phyloP scores from a whole-genome alignment of 805 yeast genomes.

The Schwanniomyces sp. region DNA sequence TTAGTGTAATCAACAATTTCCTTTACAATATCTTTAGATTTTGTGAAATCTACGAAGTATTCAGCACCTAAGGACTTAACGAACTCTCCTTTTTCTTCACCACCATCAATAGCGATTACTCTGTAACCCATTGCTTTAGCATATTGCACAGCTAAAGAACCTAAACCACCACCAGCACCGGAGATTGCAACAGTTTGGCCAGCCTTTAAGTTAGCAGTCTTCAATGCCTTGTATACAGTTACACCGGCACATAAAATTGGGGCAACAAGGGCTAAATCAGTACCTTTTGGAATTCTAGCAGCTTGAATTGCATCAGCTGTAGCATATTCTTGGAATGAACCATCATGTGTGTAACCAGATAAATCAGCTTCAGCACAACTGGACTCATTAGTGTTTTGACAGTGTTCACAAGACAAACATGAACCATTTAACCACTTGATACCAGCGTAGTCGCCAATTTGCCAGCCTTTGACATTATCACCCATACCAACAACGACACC shows the following conservation, averaged over 20 bases:
- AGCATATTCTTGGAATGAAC: slow-evolving; percentile 89
- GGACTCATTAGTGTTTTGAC: slow-evolving; percentile 66
- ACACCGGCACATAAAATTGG: slow-evolving; percentile 91
- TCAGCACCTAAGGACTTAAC: slow-evolving; percentile 66
- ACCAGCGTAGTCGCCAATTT: slow-evolving; percentile 81
- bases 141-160: slow-evolving; percentile 71
- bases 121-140: slow-evolving; percentile 77
- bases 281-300: slow-evolving; percentile 70
- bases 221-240: slow-evolving; percentile 87
- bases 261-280: slow-evolving; percentile 73
- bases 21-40: slow-evolving; percentile 52
- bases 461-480: slow-evolving; percentile 63
- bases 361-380: slow-evolving; percentile 64
- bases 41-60: slow-evolving; percentile 58
- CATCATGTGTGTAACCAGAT: slow-evolving; percentile 86
- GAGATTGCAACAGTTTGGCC: slow-evolving; percentile 78
- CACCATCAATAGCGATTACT: slow-evolving; percentile 71
- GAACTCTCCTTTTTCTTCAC: slow-evolving; percentile 57
- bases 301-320: slow-evolving; percentile 88
- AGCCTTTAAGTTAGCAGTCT: slow-evolving; percentile 67
- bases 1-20: slow-evolving; percentile 57
- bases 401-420: slow-evolving; percentile 75
- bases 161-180: slow-evolving; percentile 83
- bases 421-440: slow-evolving; percentile 82
- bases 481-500: slow-evolving; percentile 83